Conservation (phyloP, 164 flowering plant species). For the Tetrastigma voinierianum region DNA sequence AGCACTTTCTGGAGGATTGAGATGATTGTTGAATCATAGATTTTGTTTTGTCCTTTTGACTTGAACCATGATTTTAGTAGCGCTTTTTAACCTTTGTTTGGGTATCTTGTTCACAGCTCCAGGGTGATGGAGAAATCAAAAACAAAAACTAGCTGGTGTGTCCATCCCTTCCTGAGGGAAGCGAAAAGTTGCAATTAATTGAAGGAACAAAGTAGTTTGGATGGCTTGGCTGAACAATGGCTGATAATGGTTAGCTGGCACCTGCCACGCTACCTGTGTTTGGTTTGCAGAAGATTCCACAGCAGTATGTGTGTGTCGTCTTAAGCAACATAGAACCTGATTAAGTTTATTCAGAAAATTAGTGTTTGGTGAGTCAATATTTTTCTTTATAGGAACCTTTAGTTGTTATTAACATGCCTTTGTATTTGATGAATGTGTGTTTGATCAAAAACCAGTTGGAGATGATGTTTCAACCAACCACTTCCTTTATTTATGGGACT, state of each 20-base stretch:
- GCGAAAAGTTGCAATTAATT: background rate
- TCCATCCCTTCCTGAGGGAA: background rate
- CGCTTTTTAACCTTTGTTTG: background rate
- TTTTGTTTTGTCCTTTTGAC: no score
- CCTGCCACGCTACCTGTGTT: conserved; percentile 10
- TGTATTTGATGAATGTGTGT: conserved; percentile 4
- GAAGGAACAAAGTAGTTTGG: conserved; percentile 1
- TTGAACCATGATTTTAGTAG: no score
- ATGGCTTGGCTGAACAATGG: conserved; percentile 5
- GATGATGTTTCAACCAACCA: background rate
- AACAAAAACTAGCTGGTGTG: conserved; percentile 40
- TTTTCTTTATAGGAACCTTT: conserved; percentile 3
- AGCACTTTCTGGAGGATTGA: no score
- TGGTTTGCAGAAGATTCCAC: conserved; percentile 10
- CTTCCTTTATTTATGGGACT: background rate
- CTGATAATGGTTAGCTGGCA: conserved; percentile 13
- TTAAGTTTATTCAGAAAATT: background rate
- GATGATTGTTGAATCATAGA: no score
- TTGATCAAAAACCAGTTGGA: background rate
- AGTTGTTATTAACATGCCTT: background rate
- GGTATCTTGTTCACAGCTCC: conserved; percentile 48
- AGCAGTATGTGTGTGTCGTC: background rate
- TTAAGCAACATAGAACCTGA: background rate
- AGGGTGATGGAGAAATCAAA: conserved; percentile 76
- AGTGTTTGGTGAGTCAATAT: background rate